Evolutionary conservation across 495 filamentous ascomycete genomes (phyloP).

Genomic region (Aspergillus sclerotioniger): DNA sequence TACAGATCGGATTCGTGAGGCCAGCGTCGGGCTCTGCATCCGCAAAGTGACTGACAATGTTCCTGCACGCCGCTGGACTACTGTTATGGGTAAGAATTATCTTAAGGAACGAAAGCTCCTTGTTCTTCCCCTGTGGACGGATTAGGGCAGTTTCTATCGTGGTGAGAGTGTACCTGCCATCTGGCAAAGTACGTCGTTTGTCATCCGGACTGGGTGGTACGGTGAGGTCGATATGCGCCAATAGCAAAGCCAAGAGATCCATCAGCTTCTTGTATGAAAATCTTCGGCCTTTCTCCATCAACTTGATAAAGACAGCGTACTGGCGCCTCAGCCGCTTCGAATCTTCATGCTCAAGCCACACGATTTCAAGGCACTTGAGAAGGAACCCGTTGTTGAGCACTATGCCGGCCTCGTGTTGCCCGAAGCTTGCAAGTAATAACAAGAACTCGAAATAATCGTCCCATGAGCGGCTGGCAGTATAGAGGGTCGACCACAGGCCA

Average conservation of each 20-base stretch:
- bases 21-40: conserved; percentile 45
- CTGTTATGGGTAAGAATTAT: conserved; percentile 43
- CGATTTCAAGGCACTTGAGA: conserved; percentile 55
- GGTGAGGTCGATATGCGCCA: conserved; percentile 43
- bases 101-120: conserved; percentile 37
- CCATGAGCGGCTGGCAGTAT: conserved; percentile 64
- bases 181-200: conserved; percentile 24
- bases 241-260: conserved; percentile 40
- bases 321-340: conserved; percentile 48
- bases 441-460: conserved; percentile 77
- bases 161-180: conserved; percentile 40
- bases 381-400: conserved; percentile 59
- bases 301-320: conserved; percentile 52
- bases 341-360: conserved; percentile 59
- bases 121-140: conserved; percentile 31
- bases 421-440: conserved; percentile 55
- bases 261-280: conserved; percentile 44
- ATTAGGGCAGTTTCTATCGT: conserved; percentile 36
- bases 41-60: conserved; percentile 43
- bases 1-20: conserved; percentile 40
- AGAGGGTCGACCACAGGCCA: conserved; percentile 54
- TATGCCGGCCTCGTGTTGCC: conserved; percentile 49
- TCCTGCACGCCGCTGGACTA: conserved; percentile 30
- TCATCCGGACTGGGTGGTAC: conserved; percentile 25
- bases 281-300: conserved; percentile 56